phyloP scores from a whole-genome alignment of 2,329 filamentous ascomycete genomes.

The Cylindrodendrum hubeiense region DNA sequence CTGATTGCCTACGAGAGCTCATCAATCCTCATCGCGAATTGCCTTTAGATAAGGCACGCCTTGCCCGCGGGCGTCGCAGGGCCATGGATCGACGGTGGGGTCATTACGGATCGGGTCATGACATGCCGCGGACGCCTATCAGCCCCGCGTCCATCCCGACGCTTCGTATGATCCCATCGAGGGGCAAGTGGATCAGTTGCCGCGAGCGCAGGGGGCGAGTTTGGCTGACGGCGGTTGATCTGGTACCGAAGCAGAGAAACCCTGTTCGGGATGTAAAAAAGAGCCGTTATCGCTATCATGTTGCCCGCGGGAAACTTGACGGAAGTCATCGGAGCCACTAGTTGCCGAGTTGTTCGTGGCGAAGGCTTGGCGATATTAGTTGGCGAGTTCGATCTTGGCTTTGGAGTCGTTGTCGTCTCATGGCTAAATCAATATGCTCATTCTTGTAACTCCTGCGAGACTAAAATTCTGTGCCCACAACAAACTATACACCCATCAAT shows the following conservation, averaged over 20 bases:
- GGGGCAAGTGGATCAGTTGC: constrained; percentile 27
- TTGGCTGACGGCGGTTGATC: constrained; percentile 36
- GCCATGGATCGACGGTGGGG: neutral
- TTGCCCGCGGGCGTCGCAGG: neutral
- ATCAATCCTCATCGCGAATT: neutral
- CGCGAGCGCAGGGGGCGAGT: constrained; percentile 7
- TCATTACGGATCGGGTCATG: constrained; percentile 5
- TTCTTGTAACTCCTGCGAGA: too few relatives aligned
- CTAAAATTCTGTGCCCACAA: too few relatives aligned
- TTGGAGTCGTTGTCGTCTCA: neutral
- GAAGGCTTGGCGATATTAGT: neutral
- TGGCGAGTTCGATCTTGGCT: neutral
- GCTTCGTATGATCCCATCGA: constrained; percentile 24
- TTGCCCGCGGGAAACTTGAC: constrained; percentile 36
- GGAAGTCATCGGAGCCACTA: neutral
- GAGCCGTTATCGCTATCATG: constrained; percentile 27
- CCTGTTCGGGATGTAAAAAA: constrained; percentile 15
- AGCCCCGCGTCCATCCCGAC: constrained; percentile 30
- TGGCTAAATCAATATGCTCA: neutral
- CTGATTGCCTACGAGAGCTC: neutral
- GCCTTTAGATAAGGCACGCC: constrained; percentile 29
- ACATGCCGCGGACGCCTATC: constrained; percentile 29
- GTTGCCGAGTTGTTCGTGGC: neutral
- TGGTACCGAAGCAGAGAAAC: constrained; percentile 26
- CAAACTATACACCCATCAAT: too few relatives aligned